A percentile compares a stretch with the other conserved stretches of the same genome.
Conservation (phyloP, 306 rosid genomes). For the Argentina anserina region DNA sequence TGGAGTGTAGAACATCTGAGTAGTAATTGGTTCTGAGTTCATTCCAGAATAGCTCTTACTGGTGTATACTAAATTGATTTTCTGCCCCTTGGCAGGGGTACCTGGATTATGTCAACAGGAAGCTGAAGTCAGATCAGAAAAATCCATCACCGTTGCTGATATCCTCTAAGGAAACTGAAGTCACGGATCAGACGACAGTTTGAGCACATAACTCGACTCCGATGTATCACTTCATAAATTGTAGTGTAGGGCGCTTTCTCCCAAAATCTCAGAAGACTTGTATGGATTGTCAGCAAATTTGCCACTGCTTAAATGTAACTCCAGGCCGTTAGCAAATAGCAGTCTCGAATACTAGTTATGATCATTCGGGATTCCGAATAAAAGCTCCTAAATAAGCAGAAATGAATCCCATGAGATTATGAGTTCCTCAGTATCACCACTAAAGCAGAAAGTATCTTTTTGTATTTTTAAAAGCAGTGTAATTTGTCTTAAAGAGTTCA, state of each 20-base stretch:
- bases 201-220: not conserved
- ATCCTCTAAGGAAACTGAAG: not conserved
- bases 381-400: not conserved
- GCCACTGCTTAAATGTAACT: not conserved
- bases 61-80: not conserved
- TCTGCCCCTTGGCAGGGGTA: conserved; percentile 56
- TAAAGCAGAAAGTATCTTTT: no score
- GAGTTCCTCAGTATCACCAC: no score
- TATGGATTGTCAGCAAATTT: not conserved
- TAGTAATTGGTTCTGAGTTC: not conserved
- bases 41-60: not conserved
- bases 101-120: conserved; percentile 66
- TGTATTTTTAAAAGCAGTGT: no score
- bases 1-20: not conserved
- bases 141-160: not conserved
- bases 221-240: not conserved
- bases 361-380: not conserved
- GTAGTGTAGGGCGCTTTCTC: not conserved
- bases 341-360: not conserved
- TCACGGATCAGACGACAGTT: not conserved
- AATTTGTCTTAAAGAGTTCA: no score
- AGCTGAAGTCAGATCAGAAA: conserved; percentile 30
- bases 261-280: not conserved
- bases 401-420: no score
- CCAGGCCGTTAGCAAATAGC: not conserved